Evolutionary conservation across 495 filamentous ascomycete genomes (phyloP).

Genomic region (Penicillium crystallinum): DNA sequence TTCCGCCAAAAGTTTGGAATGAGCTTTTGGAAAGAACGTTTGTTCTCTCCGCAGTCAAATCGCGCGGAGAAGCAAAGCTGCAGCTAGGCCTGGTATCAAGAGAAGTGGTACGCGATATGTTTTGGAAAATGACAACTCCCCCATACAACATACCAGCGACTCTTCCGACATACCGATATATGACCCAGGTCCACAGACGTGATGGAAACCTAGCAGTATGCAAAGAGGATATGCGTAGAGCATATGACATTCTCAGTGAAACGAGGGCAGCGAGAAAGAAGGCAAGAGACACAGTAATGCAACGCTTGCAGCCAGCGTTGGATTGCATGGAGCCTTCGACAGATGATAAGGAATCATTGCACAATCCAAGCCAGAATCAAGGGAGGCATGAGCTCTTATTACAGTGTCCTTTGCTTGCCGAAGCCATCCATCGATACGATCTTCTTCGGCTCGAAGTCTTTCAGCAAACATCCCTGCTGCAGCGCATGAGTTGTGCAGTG

Average conservation of each 20-base stretch:
- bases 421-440: constrained; percentile 37
- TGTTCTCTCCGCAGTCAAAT: constrained; percentile 34
- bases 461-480: constrained; percentile 25
- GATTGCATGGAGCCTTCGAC: not conserved
- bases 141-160: constrained; percentile 54
- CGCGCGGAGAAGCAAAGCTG: constrained; percentile 11
- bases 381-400: constrained; percentile 13
- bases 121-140: constrained; percentile 49
- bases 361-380: not conserved
- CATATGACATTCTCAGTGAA: constrained; percentile 30
- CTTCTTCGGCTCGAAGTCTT: constrained; percentile 28
- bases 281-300: constrained; percentile 24
- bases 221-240: constrained; percentile 18
- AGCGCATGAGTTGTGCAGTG: constrained; percentile 7
- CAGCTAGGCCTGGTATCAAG: constrained; percentile 33
- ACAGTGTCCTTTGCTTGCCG: constrained; percentile 23
- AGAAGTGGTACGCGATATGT: constrained; percentile 40
- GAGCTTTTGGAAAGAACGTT: constrained; percentile 58
- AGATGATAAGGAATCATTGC: not conserved
- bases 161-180: constrained; percentile 47
- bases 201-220: constrained; percentile 15
- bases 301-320: constrained; percentile 18
- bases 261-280: constrained; percentile 23
- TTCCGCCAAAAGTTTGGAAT: constrained; percentile 48
- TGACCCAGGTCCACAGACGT: constrained; percentile 37